These are phyloP conservation scores for Elongisporangium undulatum DNA, from an alignment of 352 stramenopile species.

Conservation along the genomic window DNA sequence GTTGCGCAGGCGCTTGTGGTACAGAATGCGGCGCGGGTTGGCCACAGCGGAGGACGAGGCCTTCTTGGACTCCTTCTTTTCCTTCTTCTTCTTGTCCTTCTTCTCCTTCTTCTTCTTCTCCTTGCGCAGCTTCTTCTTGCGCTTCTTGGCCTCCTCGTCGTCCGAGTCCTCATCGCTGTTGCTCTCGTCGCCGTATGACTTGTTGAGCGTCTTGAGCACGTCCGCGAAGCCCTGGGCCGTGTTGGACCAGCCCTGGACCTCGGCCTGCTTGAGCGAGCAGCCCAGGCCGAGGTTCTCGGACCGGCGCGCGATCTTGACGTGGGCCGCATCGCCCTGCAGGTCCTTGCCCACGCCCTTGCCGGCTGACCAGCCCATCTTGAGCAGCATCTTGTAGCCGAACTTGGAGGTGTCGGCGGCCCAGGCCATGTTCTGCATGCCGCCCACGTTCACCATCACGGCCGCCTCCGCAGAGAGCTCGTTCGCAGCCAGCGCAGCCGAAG, in stretches of 20 bases:
- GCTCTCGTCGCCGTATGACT: conserved; percentile 62
- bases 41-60: conserved; percentile 23
- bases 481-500: not conserved
- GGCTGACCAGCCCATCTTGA: conserved; percentile 96
- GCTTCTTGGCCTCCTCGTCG: conserved; percentile 24
- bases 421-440: conserved; percentile 86
- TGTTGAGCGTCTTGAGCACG: conserved; percentile 83
- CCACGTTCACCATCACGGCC: conserved; percentile 68
- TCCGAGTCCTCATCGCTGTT: conserved; percentile 22
- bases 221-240: conserved; percentile 77
- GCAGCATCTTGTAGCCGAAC: conserved; percentile 94
- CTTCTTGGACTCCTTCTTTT: conserved; percentile 19
- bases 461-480: not conserved
- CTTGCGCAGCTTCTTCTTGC: conserved; percentile 35
- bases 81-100: conserved; percentile 60
- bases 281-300: conserved; percentile 90
- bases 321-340: conserved; percentile 82
- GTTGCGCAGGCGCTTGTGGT: conserved; percentile 78
- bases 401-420: conserved; percentile 88
- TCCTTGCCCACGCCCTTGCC: conserved; percentile 92
- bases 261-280: conserved; percentile 84
- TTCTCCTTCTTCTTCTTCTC: conserved; percentile 63
- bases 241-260: conserved; percentile 86
- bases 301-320: conserved; percentile 86
- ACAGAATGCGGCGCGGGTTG: conserved; percentile 59